phyloP scores from a whole-genome alignment of 2,329 filamentous ascomycete species.

The Verticillium klebahnii region DNA sequence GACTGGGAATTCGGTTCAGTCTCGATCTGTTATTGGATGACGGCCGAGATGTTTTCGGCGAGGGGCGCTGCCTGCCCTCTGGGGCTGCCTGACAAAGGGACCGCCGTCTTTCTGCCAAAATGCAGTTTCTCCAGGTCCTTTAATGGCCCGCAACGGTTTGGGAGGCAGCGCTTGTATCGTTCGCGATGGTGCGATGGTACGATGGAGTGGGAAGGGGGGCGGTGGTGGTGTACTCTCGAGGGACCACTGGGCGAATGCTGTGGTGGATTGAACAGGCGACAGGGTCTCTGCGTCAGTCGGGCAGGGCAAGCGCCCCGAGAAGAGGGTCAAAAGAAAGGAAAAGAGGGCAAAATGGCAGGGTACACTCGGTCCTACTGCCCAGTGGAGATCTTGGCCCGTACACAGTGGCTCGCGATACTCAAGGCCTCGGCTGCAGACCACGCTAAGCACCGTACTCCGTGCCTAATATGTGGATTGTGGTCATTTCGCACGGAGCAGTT shows the following conservation, averaged over 20 bases:
- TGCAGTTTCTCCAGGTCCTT: background rate
- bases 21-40: background rate
- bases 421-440: background rate
- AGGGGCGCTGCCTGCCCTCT: background rate
- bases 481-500: background rate
- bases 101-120: background rate
- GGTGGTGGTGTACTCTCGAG: background rate
- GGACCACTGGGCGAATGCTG: too few species aligned
- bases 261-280: background rate
- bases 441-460: background rate
- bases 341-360: background rate
- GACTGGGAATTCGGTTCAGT: background rate
- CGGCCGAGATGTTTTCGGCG: background rate
- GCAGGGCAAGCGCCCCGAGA: background rate
- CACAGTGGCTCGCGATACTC: background rate
- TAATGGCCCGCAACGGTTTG: background rate
- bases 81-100: background rate
- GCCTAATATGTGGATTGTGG: background rate
- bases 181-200: background rate
- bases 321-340: background rate
- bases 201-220: background rate
- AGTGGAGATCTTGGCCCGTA: background rate
- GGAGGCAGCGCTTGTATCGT: background rate
- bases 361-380: background rate
- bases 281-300: background rate